Evolutionary conservation across 2,329 filamentous ascomycete species (phyloP), one percentile per base, ranked within the genome.

Genomic region (Ophiostoma himal-ulmi): DNA sequence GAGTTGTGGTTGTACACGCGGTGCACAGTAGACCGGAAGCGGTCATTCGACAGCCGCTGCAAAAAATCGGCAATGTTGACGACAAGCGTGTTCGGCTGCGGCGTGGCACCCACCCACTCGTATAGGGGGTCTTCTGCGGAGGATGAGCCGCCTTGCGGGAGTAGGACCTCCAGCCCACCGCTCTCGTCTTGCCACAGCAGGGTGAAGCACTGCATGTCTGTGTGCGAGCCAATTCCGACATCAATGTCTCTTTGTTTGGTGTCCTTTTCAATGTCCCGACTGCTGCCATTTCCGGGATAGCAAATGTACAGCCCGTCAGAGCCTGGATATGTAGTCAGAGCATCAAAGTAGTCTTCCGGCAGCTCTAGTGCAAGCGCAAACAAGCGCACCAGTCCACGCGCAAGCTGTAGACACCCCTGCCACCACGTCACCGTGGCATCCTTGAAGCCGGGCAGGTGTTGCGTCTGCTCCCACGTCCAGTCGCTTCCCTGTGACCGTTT

Each of bases 151-250:
- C 30, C 17, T 13, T 67, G 8, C 6, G 70, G 69, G 22, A 60
- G 74, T 71, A 74, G 70, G 1, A 74, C 70, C 22, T 74, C 70
- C 2, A 74, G 71, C 3, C 73, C 73, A 34, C 73, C 73, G 17
- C 72, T 71, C 5, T 64, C 54, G 48, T 74, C 73, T 6, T 74
- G 73, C 48, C 67, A 70, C 11, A 74, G 71, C 17, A 74, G 71
- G 1, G 73, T 74, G 34, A 74, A 74, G 71, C 72, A 81, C 73
- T 84, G 81, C 22, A 84, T 77, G 71, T 84, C 81, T 0, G 81
- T 82, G 72, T 84, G 83, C 1, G 80, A 80, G 8, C 82, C 82
- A 1, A 84, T 76, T 0, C 82, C 81, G 10, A 82, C 79, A n/a
- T 80, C 79, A 0, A 68, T 36, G 34, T 36, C 67, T 14, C 4